Base-by-base conservation (phyloP, 371 early-diverging fungal species). In the Saksenaea oblongispora region DNA sequence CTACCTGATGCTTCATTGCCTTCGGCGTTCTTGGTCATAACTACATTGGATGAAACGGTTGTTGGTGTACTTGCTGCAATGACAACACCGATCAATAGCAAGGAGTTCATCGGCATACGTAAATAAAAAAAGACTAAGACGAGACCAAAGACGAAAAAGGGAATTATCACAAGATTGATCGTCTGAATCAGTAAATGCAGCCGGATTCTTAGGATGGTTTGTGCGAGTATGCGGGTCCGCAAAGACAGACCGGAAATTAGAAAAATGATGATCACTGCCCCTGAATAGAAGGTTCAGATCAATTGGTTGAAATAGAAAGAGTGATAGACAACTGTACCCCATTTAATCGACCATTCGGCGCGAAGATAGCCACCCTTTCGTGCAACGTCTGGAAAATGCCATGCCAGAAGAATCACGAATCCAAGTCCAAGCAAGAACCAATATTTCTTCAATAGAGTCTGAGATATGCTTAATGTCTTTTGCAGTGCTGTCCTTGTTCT, bases 21-120 rank as follows among this genome's bases (percentile, higher is more conserved):
- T 24, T 74, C 65, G 0, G 91, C 89, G 60, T 86, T 86, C 67
- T 87, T 86, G 11, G 92, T 92, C 91, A 91, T 91, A 64, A 91
- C 84, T 4, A 90, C 89, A 66, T 91, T 91, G 15, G 92, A 91
- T 5, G 90, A 88, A 44, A 92, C 88, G 9, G 92, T 92, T 0
- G 92, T 91, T 0, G 92, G 92, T 1, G 88, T 89, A 17, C 86
- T 82, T 14, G 85, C 84, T 37, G 88, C 84, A 56, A 91, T 85
- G 7, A 89, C 83, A 51, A 91, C 72, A 34, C 90, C 92, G 7
- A 86, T 80, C n/a, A 88, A 63, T 2, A 91, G 67, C 10, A 84
- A 75, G 5, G 78, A 74, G 42, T 87, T 86, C 35, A 91, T 70
- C 7, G 71, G 53, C 41, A 83, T 71, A 39, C 74, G 74, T 0